Base-by-base conservation (phyloP, 2,329 filamentous ascomycete genomes). In the Fusarium oxysporum region DNA sequence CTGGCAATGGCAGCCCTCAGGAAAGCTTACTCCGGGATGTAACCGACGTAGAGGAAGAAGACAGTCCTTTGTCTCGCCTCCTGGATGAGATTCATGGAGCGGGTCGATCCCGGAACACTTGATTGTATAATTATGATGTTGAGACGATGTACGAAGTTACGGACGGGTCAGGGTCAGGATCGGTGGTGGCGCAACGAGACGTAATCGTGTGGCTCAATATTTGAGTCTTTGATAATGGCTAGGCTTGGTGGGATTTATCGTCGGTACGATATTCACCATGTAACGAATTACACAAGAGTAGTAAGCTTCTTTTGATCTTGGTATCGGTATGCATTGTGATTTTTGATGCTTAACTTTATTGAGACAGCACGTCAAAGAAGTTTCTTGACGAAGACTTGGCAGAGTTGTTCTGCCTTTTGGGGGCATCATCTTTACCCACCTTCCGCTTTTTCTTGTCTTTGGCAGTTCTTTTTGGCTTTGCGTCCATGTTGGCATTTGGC, bases 11-110 rank as follows among this genome's bases (percentile, higher is more conserved):
- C 4, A 73, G 65, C 8, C 65, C 70, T 10, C 76, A 80, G 10
- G 88, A 91, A 70, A 77, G 89, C 59, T 76, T 93, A 78, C 74
- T 90, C 70, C 78, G 89, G 71, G 83, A 92, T 80, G 76, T 86
- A 72, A 79, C 87, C 30, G 75, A 79, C 16, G 57, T 68, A 14
- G 70, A 76, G 11, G 72, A 78, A 30, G 66, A 63, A n/a, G 57
- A 47, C 21, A 72, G 73, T n/a, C 67, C 74, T 2, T 78, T 82
- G 37, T 62, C 70, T 38, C 68, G 70, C 38, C 50, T 82, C 28
- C 60, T 83, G 69, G 71, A 81, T 59, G 80, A 81, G 25, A 81
- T 83, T 62, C 82, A 83, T 66, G 82, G 81, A 5, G 37, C 73
- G 19, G 40, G 50, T n/a, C 40, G 63, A 44, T 37, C 19, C 33